Evolutionary conservation across 2,329 filamentous ascomycete genomes (phyloP).

Genomic region (Fusarium xylarioides): DNA sequence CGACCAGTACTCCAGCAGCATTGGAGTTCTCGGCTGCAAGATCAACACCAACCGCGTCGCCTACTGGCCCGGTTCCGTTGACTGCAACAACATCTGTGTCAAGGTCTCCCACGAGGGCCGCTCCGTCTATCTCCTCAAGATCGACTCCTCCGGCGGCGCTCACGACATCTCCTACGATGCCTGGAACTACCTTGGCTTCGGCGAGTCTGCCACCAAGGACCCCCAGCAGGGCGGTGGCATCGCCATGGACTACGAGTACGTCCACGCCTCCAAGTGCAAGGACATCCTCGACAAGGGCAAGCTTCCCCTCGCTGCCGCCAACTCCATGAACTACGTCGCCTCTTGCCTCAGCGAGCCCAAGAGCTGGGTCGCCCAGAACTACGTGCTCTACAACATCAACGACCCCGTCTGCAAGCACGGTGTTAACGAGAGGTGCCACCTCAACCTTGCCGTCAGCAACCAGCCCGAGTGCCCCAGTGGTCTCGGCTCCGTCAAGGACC

Average conservation of each 20-base stretch:
- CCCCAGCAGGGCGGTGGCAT: slow-evolving; percentile 61
- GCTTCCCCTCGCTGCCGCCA: slow-evolving; percentile 63
- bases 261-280: slow-evolving; percentile 58
- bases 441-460: slow-evolving; percentile 59
- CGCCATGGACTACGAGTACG: slow-evolving; percentile 60
- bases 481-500: slow-evolving; percentile 48
- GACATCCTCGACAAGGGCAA: slow-evolving; percentile 60
- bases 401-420: slow-evolving; percentile 61
- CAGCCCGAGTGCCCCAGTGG: slow-evolving; percentile 60
- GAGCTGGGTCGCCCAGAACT: slow-evolving; percentile 63
- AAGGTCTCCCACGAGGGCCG: slow-evolving; percentile 60
- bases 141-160: slow-evolving; percentile 65
- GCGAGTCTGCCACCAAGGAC: slow-evolving; percentile 55
- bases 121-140: slow-evolving; percentile 64
- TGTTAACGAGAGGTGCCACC: slow-evolving; percentile 59
- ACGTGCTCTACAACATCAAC: slow-evolving; percentile 62
- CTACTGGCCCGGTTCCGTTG: slow-evolving; percentile 64
- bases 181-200: slow-evolving; percentile 66
- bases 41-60: slow-evolving; percentile 68
- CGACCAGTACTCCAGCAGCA: slow-evolving; percentile 63
- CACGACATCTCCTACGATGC: slow-evolving; percentile 70
- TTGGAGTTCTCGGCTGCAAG: slow-evolving; percentile 69
- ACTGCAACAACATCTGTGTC: slow-evolving; percentile 67
- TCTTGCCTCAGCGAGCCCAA: slow-evolving; percentile 55
- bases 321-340: slow-evolving; percentile 65